Base-by-base conservation (phyloP, 768 basidiomycete species). In the Russula emetica region DNA sequence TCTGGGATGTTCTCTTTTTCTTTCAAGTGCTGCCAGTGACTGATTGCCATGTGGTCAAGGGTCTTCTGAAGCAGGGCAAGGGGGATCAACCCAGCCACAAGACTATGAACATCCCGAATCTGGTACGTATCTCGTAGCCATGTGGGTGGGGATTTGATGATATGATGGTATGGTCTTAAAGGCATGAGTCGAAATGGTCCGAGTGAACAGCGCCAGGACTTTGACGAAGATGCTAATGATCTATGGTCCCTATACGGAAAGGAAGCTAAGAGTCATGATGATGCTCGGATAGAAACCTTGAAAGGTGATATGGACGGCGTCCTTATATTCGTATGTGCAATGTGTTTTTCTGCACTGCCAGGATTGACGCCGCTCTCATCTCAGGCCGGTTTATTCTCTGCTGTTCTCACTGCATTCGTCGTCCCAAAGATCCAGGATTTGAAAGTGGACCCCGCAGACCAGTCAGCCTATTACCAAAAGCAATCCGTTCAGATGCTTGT, bases 311-410 rank as follows among this genome's bases (percentile, higher is more conserved):
- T 61, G 52, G 36, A 55, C 5, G 36, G 24, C 1, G 36, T 55
- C 24, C 54, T 55, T 18, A 24, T 55, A 18, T 55, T 38, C 22
- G 54, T 55, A 55, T n/a, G 54, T 38, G 34, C 24, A 38, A 7
- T 18, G 10, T 26, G 7, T 38, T 40, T 8, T 24, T 24, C n/a
- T 16, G 22, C 24, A 18, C 16, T 18, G 6, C 22, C 50, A 20
- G 50, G 18, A 16, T 52, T 38, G 3, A 38, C 36, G 6, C 8
- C 14, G 5, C 20, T 18, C 36, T 38, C 22, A 10, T 14, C 18
- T 24, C 22, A 66, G 64, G 55, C 64, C 32, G 64, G 64, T 36
- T 52, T 66, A 28, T 62, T 66, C 52, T 66, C 64, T 22, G 64
- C 51, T 2, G 56, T 56, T 26, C 49, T 66, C 34, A 62, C 64